These are phyloP conservation scores for Endothia cerciana DNA, from an alignment of 2,329 filamentous ascomycete genomes.

Conservation along the genomic window DNA sequence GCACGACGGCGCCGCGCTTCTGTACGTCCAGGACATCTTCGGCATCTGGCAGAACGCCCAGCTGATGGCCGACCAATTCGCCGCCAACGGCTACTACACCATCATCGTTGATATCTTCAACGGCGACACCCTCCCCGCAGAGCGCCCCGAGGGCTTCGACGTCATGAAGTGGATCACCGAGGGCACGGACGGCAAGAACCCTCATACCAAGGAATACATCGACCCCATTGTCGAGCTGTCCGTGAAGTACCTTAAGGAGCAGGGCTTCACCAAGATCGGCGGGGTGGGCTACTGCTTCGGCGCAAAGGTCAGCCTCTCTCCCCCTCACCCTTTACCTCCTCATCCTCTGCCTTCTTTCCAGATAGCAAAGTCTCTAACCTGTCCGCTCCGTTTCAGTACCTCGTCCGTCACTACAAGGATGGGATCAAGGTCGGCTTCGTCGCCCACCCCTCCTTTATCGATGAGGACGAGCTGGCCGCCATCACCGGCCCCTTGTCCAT, in stretches of 20 bases:
- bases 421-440: conserved; percentile 72
- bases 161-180: conserved; percentile 48
- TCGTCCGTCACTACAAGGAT: conserved; percentile 66
- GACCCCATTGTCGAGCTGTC: conserved; percentile 53
- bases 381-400: conserved; percentile 54
- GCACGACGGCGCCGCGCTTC: conserved; percentile 47
- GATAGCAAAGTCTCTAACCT: neutral
- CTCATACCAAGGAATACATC: conserved; percentile 48
- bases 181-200: conserved; percentile 53
- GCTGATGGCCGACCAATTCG: conserved; percentile 75
- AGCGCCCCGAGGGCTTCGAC: conserved; percentile 49
- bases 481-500: conserved; percentile 73
- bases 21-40: conserved; percentile 54
- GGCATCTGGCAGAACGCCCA: conserved; percentile 63
- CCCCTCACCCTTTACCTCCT: neutral
- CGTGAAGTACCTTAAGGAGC: conserved; percentile 61
- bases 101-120: conserved; percentile 74
- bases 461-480: conserved; percentile 65
- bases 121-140: conserved; percentile 63
- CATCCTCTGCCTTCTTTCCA: neutral
- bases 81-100: conserved; percentile 71
- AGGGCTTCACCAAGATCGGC: conserved; percentile 63
- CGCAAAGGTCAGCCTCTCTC: conserved; percentile 57
- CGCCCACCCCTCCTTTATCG: conserved; percentile 79
- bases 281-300: conserved; percentile 77